Base-by-base conservation (phyloP, 345 rosid genomes). In the Populus euphratica region DNA sequence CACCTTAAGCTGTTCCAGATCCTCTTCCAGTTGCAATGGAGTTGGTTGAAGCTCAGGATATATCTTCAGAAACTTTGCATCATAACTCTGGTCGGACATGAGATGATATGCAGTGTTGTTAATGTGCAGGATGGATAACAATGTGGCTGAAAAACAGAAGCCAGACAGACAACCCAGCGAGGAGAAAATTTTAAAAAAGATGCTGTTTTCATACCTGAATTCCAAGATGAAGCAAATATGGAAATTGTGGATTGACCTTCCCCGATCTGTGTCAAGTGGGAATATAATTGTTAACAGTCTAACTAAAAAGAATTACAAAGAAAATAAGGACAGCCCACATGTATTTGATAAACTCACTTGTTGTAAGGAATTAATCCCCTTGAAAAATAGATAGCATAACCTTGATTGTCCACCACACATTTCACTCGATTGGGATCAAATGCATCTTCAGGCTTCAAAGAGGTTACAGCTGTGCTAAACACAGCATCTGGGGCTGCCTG, bases 211-310 rank as follows among this genome's bases (percentile, higher is more conserved):
- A 56, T 82, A 96, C 99, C 96, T 96, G 99, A 81, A 96, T 90
- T 74, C 99, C 98, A 68, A 96, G 99, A 85, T 94, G 99, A 80
- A 96, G 97, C 91, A 94, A 65, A 83, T 96, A 94, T 0, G 97
- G 97, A 80, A 91, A 96, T 38, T 85, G 86, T 21, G 86, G 90
- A 82, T 94, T 96, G 81, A 92, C 91, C 81, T 85, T 87, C 43
- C 97, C 95, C 52, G 88, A 85, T 87, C 98, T 96, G 86, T 67
- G 81, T 83, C 74, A 78, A 82, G 66, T 31, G 66, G 72, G 36
- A 72, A 62, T 25, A 76, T 14, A 27, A 69, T 13, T 47, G 62
- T 81, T 62, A 73, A 20, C 61, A 76, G 71, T 38, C 68, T 4
- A 36, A 31, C n/a, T 17, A 64, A 64, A 54, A 52, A 38, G 4